Percentiles rank a stretch among this genome's conserved stretches.
phyloP scores from a whole-genome alignment of 1,139 yeast species.

The Hansenula sp. region DNA sequence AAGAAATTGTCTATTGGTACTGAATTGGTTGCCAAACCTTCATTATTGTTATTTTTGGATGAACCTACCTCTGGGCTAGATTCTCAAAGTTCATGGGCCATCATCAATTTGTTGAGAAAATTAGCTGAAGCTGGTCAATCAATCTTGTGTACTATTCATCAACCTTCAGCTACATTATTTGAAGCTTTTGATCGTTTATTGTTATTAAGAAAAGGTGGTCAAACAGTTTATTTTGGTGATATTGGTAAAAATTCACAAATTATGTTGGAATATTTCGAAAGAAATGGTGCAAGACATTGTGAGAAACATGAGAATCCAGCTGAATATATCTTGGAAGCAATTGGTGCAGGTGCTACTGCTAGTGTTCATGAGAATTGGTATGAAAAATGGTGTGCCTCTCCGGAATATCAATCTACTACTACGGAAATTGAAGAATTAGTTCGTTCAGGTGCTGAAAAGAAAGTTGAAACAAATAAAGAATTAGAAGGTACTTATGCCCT shows the following conservation, averaged over 20 bases:
- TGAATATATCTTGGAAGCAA: slow-evolving; percentile 55
- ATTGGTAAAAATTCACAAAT: slow-evolving; percentile 47
- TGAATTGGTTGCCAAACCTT: slow-evolving; percentile 78
- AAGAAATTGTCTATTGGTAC: slow-evolving; percentile 76
- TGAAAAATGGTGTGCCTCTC: slow-evolving; percentile 40
- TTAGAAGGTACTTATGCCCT: slow-evolving; percentile 28
- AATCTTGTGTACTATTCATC: slow-evolving; percentile 53
- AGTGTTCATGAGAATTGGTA: slow-evolving; percentile 38
- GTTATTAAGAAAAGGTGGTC: slow-evolving; percentile 40
- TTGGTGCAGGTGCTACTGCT: slow-evolving; percentile 61
- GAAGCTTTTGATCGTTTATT: slow-evolving; percentile 38
- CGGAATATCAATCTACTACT: slow-evolving; percentile 24
- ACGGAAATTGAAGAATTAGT: slow-evolving; percentile 23
- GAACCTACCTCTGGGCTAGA: slow-evolving; percentile 89
- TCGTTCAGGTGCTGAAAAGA: background rate
- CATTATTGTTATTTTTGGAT: slow-evolving; percentile 66
- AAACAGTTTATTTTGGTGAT: slow-evolving; percentile 57
- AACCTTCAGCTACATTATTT: slow-evolving; percentile 54
- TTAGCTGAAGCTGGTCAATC: slow-evolving; percentile 50
- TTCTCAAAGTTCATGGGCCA: slow-evolving; percentile 62
- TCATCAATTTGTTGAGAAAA: slow-evolving; percentile 39
- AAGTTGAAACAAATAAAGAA: slow-evolving; percentile 28
- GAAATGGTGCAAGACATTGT: slow-evolving; percentile 40
- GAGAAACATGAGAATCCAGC: slow-evolving; percentile 49
- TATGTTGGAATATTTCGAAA: slow-evolving; percentile 48